Percentiles rank a stretch among this genome's conserved stretches.
These are phyloP conservation scores for Phaeomoniella chlamydospora DNA, from an alignment of 2,329 filamentous ascomycete genomes.

Conservation along the genomic window DNA sequence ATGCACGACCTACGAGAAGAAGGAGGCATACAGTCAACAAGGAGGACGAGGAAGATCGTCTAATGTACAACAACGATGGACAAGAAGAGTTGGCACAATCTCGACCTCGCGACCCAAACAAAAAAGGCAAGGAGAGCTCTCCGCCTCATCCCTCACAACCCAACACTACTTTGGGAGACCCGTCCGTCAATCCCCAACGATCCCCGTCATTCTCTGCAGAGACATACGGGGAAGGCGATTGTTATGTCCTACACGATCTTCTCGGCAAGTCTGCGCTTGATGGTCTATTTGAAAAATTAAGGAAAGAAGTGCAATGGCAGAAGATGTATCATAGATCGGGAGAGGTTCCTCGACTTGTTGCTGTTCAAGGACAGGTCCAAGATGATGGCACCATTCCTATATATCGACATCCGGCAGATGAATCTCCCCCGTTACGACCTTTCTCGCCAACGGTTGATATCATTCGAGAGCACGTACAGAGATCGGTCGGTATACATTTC, in stretches of 20 bases:
- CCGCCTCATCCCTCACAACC: background rate
- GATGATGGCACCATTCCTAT: constrained; percentile 58
- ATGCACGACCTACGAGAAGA: background rate
- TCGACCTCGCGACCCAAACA: background rate
- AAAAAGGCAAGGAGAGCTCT: no score
- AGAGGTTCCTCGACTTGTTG: constrained; percentile 79
- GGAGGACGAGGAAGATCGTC: background rate
- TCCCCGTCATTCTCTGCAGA: constrained; percentile 16
- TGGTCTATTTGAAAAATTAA: constrained; percentile 54
- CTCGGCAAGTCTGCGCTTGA: constrained; percentile 43
- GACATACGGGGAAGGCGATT: constrained; percentile 66
- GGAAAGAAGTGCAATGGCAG: constrained; percentile 70
- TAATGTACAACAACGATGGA: background rate
- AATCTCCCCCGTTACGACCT: constrained; percentile 59
- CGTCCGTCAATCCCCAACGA: no score
- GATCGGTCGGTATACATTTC: constrained; percentile 58
- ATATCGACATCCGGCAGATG: constrained; percentile 90
- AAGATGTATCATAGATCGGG: constrained; percentile 87
- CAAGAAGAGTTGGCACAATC: background rate
- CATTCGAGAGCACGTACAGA: constrained; percentile 56
- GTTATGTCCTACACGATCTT: constrained; percentile 55
- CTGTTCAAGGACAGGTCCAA: constrained; percentile 64
- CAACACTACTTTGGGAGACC: background rate
- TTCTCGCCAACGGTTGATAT: constrained; percentile 61
- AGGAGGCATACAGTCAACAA: background rate